Conservation (phyloP, 2,329 filamentous ascomycete genomes). For the Colletotrichum cuscutae region DNA sequence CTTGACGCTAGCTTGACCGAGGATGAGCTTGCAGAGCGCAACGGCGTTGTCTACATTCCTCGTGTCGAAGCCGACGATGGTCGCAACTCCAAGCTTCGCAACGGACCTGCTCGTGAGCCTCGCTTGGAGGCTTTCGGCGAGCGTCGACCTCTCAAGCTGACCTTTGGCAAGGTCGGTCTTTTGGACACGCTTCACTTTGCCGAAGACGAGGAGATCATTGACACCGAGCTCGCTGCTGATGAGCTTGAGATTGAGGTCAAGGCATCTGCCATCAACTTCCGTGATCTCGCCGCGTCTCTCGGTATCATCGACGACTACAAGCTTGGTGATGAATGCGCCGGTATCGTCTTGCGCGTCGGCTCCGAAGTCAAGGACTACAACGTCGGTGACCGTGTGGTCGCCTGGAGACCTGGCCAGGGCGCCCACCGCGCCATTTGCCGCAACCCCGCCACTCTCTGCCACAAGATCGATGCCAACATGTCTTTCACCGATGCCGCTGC, state of each 20-base stretch:
- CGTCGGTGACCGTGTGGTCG: constrained; percentile 46
- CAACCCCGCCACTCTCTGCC: constrained; percentile 41
- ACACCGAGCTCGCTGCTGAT: constrained; percentile 33
- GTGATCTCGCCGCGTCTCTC: constrained; percentile 46
- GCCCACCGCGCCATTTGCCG: constrained; percentile 42
- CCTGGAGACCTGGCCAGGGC: constrained; percentile 35
- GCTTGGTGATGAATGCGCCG: constrained; percentile 41
- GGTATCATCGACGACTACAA: constrained; percentile 39
- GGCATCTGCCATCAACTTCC: constrained; percentile 48
- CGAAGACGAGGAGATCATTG: constrained; percentile 38
- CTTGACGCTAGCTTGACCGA: constrained; percentile 36
- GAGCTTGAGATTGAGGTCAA: constrained; percentile 45
- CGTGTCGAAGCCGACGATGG: constrained; percentile 38
- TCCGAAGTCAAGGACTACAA: constrained; percentile 37
- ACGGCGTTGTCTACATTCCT: constrained; percentile 38
- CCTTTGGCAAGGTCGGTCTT: constrained; percentile 38
- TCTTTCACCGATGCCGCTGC: constrained; percentile 39
- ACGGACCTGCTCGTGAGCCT: constrained; percentile 39
- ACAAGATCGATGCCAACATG: constrained; percentile 42
- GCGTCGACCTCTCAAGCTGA: constrained; percentile 33
- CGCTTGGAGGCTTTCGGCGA: constrained; percentile 35
- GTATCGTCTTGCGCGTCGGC: constrained; percentile 36
- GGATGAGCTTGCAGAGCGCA: constrained; percentile 39
- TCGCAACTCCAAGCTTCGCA: constrained; percentile 39
- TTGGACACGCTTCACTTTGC: constrained; percentile 43